Percentiles rank a stretch among this genome's conserved stretches.
These are phyloP conservation scores for Prunus mira DNA, from an alignment of 306 rosid genomes.

Conservation along the genomic window DNA sequence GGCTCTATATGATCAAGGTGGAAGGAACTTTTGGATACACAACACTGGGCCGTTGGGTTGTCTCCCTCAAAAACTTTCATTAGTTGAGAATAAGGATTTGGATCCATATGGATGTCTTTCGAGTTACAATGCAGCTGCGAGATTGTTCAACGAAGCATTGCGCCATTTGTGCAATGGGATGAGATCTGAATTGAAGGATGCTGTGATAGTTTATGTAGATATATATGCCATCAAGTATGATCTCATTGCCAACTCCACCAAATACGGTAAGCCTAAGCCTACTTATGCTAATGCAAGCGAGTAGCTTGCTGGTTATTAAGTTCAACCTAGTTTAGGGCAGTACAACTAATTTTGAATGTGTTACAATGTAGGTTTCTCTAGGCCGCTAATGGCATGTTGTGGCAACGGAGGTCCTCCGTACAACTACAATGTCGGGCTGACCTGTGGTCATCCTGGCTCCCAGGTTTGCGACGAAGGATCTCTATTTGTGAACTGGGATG, in stretches of 20 bases:
- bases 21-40: constrained; percentile 92
- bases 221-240: constrained; percentile 69
- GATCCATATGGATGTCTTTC: constrained; percentile 75
- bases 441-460: constrained; percentile 70
- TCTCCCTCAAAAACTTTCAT: constrained; percentile 74
- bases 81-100: constrained; percentile 39
- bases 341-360: background rate
- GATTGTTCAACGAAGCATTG: constrained; percentile 63
- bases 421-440: constrained; percentile 51
- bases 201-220: constrained; percentile 73
- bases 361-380: constrained; percentile 55
- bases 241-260: constrained; percentile 65
- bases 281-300: background rate
- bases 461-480: constrained; percentile 69
- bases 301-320: background rate
- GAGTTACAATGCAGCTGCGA: constrained; percentile 66
- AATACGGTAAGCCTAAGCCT: constrained; percentile 48
- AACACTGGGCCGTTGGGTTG: constrained; percentile 95
- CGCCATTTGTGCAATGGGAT: constrained; percentile 39
- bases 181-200: constrained; percentile 54
- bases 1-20: constrained; percentile 71
- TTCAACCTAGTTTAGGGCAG: too few species aligned
- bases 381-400: constrained; percentile 83
- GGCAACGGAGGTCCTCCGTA: constrained; percentile 93
- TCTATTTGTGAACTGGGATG: constrained; percentile 71